phyloP scores from a whole-genome alignment of 768 basidiomycete species.

The Trametes punicea region DNA sequence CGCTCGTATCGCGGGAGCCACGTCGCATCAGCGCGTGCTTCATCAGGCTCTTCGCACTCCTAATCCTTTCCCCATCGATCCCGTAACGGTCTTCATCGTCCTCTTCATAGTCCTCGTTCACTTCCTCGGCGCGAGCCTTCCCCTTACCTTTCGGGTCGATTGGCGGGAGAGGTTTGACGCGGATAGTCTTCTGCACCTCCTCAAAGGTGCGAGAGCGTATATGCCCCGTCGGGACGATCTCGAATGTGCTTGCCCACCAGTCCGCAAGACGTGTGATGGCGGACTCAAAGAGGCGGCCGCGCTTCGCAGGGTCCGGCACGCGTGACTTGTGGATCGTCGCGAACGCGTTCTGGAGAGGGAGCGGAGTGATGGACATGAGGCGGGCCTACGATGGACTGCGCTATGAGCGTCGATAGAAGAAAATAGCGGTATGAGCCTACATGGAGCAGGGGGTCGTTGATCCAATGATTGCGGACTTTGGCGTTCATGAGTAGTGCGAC shows the following conservation, averaged over 20 bases:
- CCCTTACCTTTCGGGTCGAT: slow-evolving; percentile 28
- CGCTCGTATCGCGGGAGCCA: slow-evolving; percentile 83
- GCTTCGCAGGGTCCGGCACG: slow-evolving; percentile 73
- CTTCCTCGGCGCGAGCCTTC: slow-evolving; percentile 27
- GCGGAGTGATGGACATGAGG: slow-evolving; percentile 81
- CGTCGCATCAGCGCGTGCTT: slow-evolving; percentile 81
- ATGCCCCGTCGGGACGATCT: slow-evolving; percentile 62
- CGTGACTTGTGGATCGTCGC: slow-evolving; percentile 75
- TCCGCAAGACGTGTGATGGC: slow-evolving; percentile 68
- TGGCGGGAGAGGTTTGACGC: background rate
- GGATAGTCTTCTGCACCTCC: slow-evolving; percentile 48
- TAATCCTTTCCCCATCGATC: slow-evolving; percentile 60
- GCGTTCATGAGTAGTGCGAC: slow-evolving; percentile 76
- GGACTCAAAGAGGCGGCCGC: slow-evolving; percentile 85
- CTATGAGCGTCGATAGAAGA: background rate
- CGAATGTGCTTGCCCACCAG: slow-evolving; percentile 84
- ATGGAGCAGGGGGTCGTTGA: slow-evolving; percentile 80
- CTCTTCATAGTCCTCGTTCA: slow-evolving; percentile 40
- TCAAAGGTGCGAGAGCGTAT: slow-evolving; percentile 76
- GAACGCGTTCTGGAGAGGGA: slow-evolving; percentile 78
- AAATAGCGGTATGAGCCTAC: slow-evolving; percentile 41
- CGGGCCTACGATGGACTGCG: slow-evolving; percentile 56
- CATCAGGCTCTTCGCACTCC: slow-evolving; percentile 84
- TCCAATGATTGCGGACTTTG: slow-evolving; percentile 72
- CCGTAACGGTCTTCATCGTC: slow-evolving; percentile 32